These are phyloP conservation scores for Murraya paniculata DNA, from an alignment of 345 rosid species.

Conservation along the genomic window DNA sequence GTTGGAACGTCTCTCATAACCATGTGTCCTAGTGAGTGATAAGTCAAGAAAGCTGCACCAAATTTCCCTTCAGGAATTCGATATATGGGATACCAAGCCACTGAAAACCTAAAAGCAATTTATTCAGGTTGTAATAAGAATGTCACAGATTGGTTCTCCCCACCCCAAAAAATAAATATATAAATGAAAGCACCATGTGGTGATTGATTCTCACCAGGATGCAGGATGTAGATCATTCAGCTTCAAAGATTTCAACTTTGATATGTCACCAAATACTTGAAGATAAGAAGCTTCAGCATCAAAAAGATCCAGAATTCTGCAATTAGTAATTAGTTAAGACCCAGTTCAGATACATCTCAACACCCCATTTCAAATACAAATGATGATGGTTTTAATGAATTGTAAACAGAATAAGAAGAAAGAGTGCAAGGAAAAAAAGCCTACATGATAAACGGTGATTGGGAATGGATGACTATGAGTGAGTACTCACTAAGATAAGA, in stretches of 20 bases:
- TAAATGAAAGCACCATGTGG: background rate
- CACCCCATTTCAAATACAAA: background rate
- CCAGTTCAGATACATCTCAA: conserved; percentile 3
- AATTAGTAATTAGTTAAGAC: background rate
- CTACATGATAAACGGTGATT: background rate
- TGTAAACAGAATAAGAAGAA: background rate
- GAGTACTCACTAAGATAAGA: background rate
- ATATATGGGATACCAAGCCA: conserved; percentile 36
- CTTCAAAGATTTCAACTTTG: conserved; percentile 20
- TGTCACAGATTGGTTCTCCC: background rate
- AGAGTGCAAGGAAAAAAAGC: background rate
- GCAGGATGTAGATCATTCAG: conserved; percentile 29
- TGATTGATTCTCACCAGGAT: conserved; percentile 22
- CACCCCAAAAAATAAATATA: background rate
- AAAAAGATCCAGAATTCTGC: conserved; percentile 29
- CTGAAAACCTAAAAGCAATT: conserved; percentile 28
- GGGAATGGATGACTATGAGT: background rate
- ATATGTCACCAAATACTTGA: conserved; percentile 27
- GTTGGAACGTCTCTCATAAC: conserved; percentile 2
- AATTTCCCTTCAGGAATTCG: conserved; percentile 27
- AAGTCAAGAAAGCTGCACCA: conserved; percentile 32
- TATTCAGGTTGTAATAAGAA: background rate
- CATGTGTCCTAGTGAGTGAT: conserved; percentile 22
- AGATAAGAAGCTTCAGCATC: conserved; percentile 4
- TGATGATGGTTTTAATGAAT: background rate